Conservation (phyloP, 2,329 filamentous ascomycete species). For the Byssoonygena ceratinophila region DNA sequence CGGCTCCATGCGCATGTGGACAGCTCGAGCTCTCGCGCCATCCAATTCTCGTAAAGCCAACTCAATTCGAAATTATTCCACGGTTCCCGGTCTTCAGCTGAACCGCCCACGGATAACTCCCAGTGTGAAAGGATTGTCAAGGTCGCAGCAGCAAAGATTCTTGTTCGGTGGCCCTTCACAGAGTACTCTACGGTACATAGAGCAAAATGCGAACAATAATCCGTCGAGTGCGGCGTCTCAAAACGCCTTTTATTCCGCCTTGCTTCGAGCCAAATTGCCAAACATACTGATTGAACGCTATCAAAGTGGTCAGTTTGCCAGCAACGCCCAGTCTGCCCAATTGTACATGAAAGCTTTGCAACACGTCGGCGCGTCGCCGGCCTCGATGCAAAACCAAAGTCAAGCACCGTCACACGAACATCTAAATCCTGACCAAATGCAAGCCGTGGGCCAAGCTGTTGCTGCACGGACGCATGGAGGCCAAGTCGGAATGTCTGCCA, state of each 20-base stretch:
- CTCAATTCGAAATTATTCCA: conserved; percentile 27
- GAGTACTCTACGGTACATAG: conserved; percentile 66
- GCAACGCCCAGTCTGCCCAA: conserved; percentile 64
- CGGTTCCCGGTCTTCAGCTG: conserved; percentile 23
- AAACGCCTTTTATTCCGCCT: conserved; percentile 84
- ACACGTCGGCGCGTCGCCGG: conserved; percentile 38
- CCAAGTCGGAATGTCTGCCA: conserved; percentile 46
- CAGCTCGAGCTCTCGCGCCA: not conserved
- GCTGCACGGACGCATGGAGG: conserved; percentile 60
- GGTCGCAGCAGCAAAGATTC: conserved; percentile 29
- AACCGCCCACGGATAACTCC: conserved; percentile 21
- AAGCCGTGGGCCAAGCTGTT: conserved; percentile 72
- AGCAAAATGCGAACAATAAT: conserved; percentile 88
- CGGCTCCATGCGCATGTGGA: not conserved
- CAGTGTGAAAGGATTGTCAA: conserved; percentile 21
- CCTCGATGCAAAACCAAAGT: conserved; percentile 16
- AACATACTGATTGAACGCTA: conserved; percentile 86
- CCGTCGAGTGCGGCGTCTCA: conserved; percentile 78
- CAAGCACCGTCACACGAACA: conserved; percentile 23
- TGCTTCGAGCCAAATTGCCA: conserved; percentile 85
- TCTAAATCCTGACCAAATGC: conserved; percentile 53
- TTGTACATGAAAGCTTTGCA: conserved; percentile 68
- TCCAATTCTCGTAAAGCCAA: not conserved
- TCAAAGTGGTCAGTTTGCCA: conserved; percentile 73
- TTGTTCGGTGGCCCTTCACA: conserved; percentile 36